Evolutionary conservation across 2,329 filamentous ascomycete genomes (phyloP), one percentile per base, ranked within the genome.

Genomic region (Colletotrichum agaves): DNA sequence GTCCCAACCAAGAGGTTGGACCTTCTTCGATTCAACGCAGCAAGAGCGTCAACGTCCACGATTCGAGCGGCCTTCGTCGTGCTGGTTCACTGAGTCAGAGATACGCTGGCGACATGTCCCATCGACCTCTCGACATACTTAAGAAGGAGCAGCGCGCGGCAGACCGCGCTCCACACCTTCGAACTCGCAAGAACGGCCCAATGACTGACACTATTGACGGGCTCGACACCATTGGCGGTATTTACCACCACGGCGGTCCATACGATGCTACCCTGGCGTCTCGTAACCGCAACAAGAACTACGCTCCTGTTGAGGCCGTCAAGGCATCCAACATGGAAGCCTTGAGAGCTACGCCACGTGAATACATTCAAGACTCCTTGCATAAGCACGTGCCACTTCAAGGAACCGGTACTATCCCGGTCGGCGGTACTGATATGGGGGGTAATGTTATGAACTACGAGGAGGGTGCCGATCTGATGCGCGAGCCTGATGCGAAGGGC

Each of bases 231-330:
- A 78, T 85, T 44, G 86, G 87, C 57, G 85, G 85, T 17, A 80
- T 85, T 2, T 97, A 97, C 78, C 95, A 98, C 78, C 95, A 98
- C 74, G 93, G 91, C 71, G 94, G 95, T 0, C 95, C 95, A 0
- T 98, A 92, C 73, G 95, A 98, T 76, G 93, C 94, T 10, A 91
- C 93, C 2, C 84, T 93, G 59, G 83, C 91, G 1, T 88, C 91
- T 12, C 87, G 93, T 53, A 98, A 98, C 79, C 83, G 81, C 4
- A 84, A 88, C 73, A 84, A 82, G 72, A 79, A 78, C 71, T 83
- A 82, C 66, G 90, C 92, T 3, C 94, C 95, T 0, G 80, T 98
- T 7, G 93, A 91, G 31, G 95, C 94, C 2, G 87, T 97, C 5
- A 83, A 84, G 63, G 84, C 87, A 3, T 90, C 89, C 46, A 97